Evolutionary conservation across 345 rosid genomes (phyloP), one percentile per base, ranked within the genome.

Genomic region (Excoecaria agallocha): DNA sequence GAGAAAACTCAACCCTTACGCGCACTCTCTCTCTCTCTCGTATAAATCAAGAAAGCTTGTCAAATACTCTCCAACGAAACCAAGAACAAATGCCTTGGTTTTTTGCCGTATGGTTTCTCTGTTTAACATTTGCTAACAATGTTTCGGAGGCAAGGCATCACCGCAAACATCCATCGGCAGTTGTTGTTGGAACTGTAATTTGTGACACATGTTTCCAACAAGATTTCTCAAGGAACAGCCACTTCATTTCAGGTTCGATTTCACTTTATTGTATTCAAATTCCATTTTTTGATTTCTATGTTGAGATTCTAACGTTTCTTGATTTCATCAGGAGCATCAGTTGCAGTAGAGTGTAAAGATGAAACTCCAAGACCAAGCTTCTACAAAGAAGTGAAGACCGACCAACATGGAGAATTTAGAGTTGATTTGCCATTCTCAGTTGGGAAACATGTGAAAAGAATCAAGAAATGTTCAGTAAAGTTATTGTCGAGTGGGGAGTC

Each of bases 181-280:
- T 85, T 55, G 91, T 89, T 41, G 94, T 94, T 41, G 97, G 98
- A 45, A 89, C 94, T 69, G 97, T 92, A 57, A 89, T 84, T 85
- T 94, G 98, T 46, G 97, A 92, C 81, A 91, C 97, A 13, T 92
- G 98, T 80, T 89, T 90, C 84, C 90, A 76, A 12, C 59, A 81
- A 45, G 85, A 71, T 56, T 81, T 87, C 85, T 81, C 97, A 0
- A 86, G 73, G 82, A 56, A 78, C 61, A 83, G 84, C 77, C 94
- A 87, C 87, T 93, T 91, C 82, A 88, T 91, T 85, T 78, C 94
- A 87, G 97, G 98, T 94, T 60, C 39, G 4, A 3, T 25, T 60
- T 30, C 30, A 6, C 0, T 60, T 13, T 60, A 1, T 58, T 8
- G 0, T 22, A 58, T 13, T 24, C 24, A 17, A 22, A 58, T 30